phyloP scores from a whole-genome alignment of 2,329 filamentous ascomycete genomes.

The Ophiostoma pallidulum region DNA sequence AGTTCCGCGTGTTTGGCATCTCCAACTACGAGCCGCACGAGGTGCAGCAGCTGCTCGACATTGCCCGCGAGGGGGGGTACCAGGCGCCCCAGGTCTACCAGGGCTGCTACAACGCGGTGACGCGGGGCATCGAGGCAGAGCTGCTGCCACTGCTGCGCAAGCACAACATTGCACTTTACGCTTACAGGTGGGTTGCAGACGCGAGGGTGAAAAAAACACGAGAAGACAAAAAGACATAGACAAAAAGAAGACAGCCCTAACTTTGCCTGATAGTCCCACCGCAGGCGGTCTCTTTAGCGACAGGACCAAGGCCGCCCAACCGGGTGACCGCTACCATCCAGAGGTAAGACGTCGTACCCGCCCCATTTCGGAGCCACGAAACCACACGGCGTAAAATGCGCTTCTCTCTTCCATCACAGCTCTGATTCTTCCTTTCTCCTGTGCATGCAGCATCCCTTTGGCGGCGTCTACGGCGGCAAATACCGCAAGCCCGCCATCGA shows the following conservation, averaged over 20 bases:
- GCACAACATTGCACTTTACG: slow-evolving; percentile 28
- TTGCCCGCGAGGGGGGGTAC: slow-evolving; percentile 26
- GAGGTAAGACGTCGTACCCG: slow-evolving; percentile 18
- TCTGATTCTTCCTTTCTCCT: too few species aligned
- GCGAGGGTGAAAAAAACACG: too few species aligned
- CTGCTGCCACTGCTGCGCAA: slow-evolving; percentile 29
- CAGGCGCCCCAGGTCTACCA: slow-evolving; percentile 31
- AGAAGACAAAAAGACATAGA: too few species aligned
- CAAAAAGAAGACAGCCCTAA: too few species aligned
- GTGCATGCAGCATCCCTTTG: too few species aligned
- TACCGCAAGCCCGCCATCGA: slow-evolving; percentile 24
- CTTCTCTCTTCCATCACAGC: too few species aligned
- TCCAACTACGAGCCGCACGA: slow-evolving; percentile 31
- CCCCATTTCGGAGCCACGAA: too few species aligned
- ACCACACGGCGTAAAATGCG: too few species aligned
- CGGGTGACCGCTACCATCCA: slow-evolving; percentile 18
- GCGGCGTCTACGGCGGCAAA: slow-evolving; percentile 19
- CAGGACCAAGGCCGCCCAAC: slow-evolving; percentile 9
- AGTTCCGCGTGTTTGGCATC: slow-evolving; percentile 30
- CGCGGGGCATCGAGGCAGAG: slow-evolving; percentile 26
- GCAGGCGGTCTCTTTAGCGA: slow-evolving; percentile 16
- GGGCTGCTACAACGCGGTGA: slow-evolving; percentile 31
- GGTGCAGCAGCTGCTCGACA: slow-evolving; percentile 26
- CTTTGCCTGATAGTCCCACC: too few species aligned
- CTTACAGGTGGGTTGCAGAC: too few species aligned